Evolutionary conservation across 345 rosid species (phyloP), one percentile per base, ranked within the genome.

Genomic region (Mallotus nudiflorus): DNA sequence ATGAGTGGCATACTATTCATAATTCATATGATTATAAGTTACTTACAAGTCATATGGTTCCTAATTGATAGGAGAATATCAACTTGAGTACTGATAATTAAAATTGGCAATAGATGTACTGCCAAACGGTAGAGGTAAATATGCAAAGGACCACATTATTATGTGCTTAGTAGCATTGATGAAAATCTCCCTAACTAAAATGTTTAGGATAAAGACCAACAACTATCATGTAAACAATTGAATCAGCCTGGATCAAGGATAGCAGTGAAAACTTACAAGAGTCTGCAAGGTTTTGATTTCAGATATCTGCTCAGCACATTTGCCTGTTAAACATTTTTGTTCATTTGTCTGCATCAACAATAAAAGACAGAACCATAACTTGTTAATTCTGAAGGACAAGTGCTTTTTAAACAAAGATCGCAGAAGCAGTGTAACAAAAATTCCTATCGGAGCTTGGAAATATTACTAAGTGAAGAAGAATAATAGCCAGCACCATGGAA

Each of bases 261-360:
- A 58, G 44, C 6, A 40, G 59, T n/a, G 58, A 51, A 59, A 65
- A 76, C 92, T 79, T 76, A 91, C 98, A 79, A 75, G 70, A 72
- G 72, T 53, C 77, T 85, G 79, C 63, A 94, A 85, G 65, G 83
- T 82, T 79, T 86, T 90, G 72, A 94, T 88, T 77, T 91, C 86
- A 29, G n/a, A 82, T 80, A 76, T 75, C 73, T 90, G 93, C 71
- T 83, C 81, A 64, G 86, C 81, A 81, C 95, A 94, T 71, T 77
- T 82, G n/a, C 82, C 78, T 62, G 78, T 71, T 74, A 91, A 75
- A 74, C 68, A 52, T 77, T 80, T 86, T 72, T 88, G 87, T 79
- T 90, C 91, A 75, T 81, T 85, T 71, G 79, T 83, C 98, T 94
- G 80, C 73, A 60, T 70, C 68, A 80, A 59, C 77, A 84, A 58